A percentile compares a stretch with the other conserved stretches of the same genome.
phyloP scores from a whole-genome alignment of 2,329 filamentous ascomycete species.

The Ceratocystis papillata region DNA sequence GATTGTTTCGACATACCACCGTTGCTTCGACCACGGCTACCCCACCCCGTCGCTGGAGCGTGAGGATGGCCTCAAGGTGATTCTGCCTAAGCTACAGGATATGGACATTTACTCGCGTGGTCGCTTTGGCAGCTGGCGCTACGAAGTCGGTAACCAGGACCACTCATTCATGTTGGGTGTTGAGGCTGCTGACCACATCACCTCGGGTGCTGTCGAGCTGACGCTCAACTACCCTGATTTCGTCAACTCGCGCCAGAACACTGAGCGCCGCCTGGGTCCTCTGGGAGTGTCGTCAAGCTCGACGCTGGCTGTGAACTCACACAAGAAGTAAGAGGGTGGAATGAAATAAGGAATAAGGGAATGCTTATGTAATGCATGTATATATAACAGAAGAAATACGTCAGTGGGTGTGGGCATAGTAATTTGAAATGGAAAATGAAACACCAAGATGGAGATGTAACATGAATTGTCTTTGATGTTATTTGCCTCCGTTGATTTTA shows the following conservation, averaged over 20 bases:
- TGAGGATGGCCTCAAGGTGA: slow-evolving; percentile 83
- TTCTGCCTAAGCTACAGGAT: slow-evolving; percentile 83
- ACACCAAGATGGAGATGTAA: too few species aligned
- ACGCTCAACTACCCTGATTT: slow-evolving; percentile 96
- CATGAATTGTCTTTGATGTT: too few species aligned
- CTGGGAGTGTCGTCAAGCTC: slow-evolving; percentile 16
- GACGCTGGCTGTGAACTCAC: slow-evolving; percentile 13
- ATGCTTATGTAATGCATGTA: neutral
- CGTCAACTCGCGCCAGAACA: slow-evolving; percentile 68
- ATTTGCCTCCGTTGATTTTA: too few species aligned
- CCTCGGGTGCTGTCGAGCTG: slow-evolving; percentile 79
- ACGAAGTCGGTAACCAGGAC: slow-evolving; percentile 94
- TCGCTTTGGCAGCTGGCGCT: slow-evolving; percentile 95
- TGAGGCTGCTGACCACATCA: slow-evolving; percentile 81
- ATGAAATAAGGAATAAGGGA: neutral
- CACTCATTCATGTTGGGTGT: slow-evolving; percentile 97
- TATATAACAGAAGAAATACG: neutral
- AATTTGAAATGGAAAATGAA: too few species aligned
- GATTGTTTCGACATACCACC: slow-evolving; percentile 96
- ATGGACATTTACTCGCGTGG: slow-evolving; percentile 91
- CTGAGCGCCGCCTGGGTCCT: slow-evolving; percentile 45
- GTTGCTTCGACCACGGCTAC: slow-evolving; percentile 96
- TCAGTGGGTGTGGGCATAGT: neutral
- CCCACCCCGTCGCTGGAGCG: slow-evolving; percentile 90
- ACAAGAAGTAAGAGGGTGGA: slow-evolving; percentile 14